phyloP scores from a whole-genome alignment of 2,329 filamentous ascomycete genomes.

The Furcasterigmium furcatum region DNA sequence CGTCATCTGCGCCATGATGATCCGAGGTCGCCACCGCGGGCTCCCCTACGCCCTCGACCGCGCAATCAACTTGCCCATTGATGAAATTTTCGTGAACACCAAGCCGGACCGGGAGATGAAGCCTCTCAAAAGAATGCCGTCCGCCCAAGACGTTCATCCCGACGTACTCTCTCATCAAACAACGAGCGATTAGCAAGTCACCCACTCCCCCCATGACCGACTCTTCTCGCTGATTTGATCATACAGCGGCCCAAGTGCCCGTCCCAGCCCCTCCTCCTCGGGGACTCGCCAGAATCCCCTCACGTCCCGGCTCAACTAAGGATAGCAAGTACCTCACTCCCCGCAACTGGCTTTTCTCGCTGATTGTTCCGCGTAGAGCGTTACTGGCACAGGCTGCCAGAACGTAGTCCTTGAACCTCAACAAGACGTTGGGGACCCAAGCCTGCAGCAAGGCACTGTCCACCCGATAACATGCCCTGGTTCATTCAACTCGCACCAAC shows the following conservation, averaged over 20 bases:
- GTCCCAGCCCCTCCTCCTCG: too few species aligned
- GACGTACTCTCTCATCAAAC: background rate
- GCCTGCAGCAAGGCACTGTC: too few species aligned
- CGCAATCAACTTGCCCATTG: slow-evolving; percentile 17
- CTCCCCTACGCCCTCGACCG: slow-evolving; percentile 28
- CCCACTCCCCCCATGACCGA: background rate
- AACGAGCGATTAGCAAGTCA: background rate
- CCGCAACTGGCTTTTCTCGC: background rate
- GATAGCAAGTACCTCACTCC: background rate
- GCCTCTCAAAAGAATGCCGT: too few species aligned
- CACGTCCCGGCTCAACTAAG: background rate
- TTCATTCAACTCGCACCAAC: too few species aligned
- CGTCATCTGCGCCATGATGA: slow-evolving; percentile 32
- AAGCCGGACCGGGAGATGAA: background rate
- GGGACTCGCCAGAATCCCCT: background rate
- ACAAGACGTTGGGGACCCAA: too few species aligned
- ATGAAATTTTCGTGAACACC: background rate
- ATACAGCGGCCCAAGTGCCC: background rate
- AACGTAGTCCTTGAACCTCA: too few species aligned
- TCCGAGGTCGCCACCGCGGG: slow-evolving; percentile 30
- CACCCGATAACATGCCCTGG: too few species aligned
- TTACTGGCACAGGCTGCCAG: too few species aligned
- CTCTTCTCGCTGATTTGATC: background rate
- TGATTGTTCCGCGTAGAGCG: background rate
- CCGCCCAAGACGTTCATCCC: too few species aligned